Conservation (phyloP, 2,329 filamentous ascomycete genomes). For the Trematosphaeria pertusa region DNA sequence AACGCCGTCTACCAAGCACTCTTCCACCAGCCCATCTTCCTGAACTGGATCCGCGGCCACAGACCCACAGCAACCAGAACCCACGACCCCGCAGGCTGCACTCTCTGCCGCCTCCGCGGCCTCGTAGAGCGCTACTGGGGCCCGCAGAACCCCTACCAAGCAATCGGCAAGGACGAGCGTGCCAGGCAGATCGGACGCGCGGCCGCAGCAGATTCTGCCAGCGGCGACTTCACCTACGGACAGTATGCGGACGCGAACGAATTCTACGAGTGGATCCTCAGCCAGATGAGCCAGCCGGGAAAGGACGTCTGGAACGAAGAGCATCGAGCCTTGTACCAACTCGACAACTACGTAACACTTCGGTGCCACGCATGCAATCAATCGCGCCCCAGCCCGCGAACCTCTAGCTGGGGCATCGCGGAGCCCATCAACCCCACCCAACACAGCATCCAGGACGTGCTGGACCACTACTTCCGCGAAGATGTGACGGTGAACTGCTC, state of each 20-base stretch:
- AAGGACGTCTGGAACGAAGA: background rate
- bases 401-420: background rate
- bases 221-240: background rate
- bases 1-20: slow-evolving; percentile 9
- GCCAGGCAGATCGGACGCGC: background rate
- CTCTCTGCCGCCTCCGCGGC: background rate
- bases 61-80: background rate
- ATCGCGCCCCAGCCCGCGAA: background rate
- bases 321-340: background rate
- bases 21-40: slow-evolving; percentile 15
- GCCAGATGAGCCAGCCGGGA: background rate
- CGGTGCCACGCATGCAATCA: background rate
- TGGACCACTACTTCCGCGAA: background rate
- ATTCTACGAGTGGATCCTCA: slow-evolving; percentile 10
- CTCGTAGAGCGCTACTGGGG: slow-evolving; percentile 8
- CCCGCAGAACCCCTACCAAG: background rate
- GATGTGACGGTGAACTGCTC: background rate
- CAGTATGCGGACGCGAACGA: background rate
- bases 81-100: slow-evolving; percentile 1
- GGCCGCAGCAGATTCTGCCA: background rate
- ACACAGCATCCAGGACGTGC: background rate
- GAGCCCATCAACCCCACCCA: background rate
- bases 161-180: background rate
- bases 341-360: background rate
- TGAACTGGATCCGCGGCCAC: slow-evolving; percentile 10